Conservation (phyloP, 129 eudicot genomes). For the Scalesia atractyloides region DNA sequence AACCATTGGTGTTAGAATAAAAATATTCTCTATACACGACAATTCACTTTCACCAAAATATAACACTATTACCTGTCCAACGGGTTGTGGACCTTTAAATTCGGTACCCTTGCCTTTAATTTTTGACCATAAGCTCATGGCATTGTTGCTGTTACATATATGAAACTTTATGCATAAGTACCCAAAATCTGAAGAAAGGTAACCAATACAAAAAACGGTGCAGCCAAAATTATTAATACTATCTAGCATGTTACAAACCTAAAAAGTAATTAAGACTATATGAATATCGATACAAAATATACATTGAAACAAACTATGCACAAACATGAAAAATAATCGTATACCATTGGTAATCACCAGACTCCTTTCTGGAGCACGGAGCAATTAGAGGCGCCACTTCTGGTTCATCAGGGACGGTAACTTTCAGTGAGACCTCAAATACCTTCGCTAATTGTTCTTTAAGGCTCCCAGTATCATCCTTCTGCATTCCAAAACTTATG, state of each 20-base stretch:
- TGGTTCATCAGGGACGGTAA: constrained; percentile 62
- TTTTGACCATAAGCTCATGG: constrained; percentile 76
- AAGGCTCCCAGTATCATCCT: constrained; percentile 57
- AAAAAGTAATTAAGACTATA: constrained; percentile 55
- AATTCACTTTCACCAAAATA: constrained; percentile 23
- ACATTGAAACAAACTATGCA: neutral
- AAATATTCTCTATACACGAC: constrained; percentile 37
- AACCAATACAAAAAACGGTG: constrained; percentile 6
- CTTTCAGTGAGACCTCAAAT: constrained; percentile 61
- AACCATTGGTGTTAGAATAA: constrained; percentile 11
- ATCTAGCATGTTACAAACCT: constrained; percentile 8
- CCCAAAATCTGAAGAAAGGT: neutral
- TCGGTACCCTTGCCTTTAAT: constrained; percentile 60
- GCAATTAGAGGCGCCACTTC: constrained; percentile 67
- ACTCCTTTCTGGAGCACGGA: constrained; percentile 49
- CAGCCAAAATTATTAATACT: constrained; percentile 14
- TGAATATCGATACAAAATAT: constrained; percentile 1
- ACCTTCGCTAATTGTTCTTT: constrained; percentile 63
- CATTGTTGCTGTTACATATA: constrained; percentile 70
- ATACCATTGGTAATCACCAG: constrained; percentile 94
- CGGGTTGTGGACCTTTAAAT: constrained; percentile 64
- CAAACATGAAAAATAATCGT: neutral
- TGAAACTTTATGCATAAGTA: constrained; percentile 26
- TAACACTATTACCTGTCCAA: constrained; percentile 65
- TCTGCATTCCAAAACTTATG: constrained; percentile 36